phyloP scores from a whole-genome alignment of 371 early-diverging fungal species.

The Mortierella sp. region DNA sequence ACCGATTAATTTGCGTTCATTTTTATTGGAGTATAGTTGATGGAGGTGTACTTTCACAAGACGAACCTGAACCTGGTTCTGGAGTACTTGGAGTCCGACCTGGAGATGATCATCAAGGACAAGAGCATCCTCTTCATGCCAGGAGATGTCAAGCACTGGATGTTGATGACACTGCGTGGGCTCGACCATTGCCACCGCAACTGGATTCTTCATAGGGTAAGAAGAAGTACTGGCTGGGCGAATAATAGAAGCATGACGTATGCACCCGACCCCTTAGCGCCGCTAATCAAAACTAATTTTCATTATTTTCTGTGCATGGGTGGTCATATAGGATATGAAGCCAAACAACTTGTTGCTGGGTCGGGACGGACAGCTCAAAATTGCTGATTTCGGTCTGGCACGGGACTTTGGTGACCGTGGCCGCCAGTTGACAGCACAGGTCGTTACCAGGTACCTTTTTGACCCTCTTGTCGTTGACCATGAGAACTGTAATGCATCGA shows the following conservation, averaged over 20 bases:
- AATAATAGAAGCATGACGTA: too few species aligned
- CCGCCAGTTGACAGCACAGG: constrained; percentile 90
- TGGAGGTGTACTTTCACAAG: constrained; percentile 96
- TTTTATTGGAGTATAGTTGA: constrained; percentile 71
- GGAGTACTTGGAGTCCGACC: constrained; percentile 95
- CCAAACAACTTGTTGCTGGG: constrained; percentile 99
- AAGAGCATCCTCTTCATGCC: constrained; percentile 94
- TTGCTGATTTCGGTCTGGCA: constrained; percentile 99
- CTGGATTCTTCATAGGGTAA: constrained; percentile 95
- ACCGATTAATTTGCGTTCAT: too few species aligned
- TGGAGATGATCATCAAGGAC: constrained; percentile 99
- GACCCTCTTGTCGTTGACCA: neutral
- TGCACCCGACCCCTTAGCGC: too few species aligned
- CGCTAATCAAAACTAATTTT: too few species aligned
- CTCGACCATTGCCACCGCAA: constrained; percentile 94
- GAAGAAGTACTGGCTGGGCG: neutral
- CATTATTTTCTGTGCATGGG: neutral
- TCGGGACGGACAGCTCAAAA: constrained; percentile 91
- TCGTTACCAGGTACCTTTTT: constrained; percentile 91
- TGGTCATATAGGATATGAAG: constrained; percentile 91
- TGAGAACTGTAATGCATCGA: neutral
- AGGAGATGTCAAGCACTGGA: constrained; percentile 99
- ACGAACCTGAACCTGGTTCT: constrained; percentile 95
- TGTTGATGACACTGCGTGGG: constrained; percentile 97
- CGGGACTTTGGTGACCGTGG: constrained; percentile 91